Conservation (phyloP, 2,329 filamentous ascomycete genomes). For the Rutstroemia sp. region DNA sequence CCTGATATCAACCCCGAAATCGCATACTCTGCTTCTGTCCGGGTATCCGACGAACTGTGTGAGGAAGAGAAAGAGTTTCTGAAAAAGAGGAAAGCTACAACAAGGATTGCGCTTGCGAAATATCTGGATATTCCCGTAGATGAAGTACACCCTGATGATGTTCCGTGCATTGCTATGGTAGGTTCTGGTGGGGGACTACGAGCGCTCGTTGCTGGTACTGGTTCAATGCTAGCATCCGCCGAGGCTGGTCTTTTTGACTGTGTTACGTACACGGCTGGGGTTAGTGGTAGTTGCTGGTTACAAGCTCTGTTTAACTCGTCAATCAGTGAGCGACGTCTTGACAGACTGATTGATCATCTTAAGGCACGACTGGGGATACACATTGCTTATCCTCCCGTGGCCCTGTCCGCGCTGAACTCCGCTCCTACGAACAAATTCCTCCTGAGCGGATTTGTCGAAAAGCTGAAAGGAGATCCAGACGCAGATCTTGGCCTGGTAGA, state of each 20-base stretch:
- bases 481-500: slow-evolving; percentile 89
- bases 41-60: slow-evolving; percentile 75
- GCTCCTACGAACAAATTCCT: slow-evolving; percentile 91
- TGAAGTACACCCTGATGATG: slow-evolving; percentile 85
- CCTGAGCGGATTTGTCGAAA: slow-evolving; percentile 82
- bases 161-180: slow-evolving; percentile 88
- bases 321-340: slow-evolving; percentile 60
- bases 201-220: slow-evolving; percentile 83
- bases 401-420: slow-evolving; percentile 72
- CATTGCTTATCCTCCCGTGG: slow-evolving; percentile 84
- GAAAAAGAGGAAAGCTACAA: slow-evolving; percentile 58
- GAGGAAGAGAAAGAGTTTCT: slow-evolving; percentile 74
- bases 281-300: slow-evolving; percentile 94
- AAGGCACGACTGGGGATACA: slow-evolving; percentile 80
- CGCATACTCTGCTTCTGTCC: slow-evolving; percentile 68
- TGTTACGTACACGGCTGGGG: slow-evolving; percentile 87
- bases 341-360: slow-evolving; percentile 70
- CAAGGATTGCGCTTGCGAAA: slow-evolving; percentile 65
- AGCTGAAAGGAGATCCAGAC: slow-evolving; percentile 72
- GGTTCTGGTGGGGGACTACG: slow-evolving; percentile 87
- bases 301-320: slow-evolving; percentile 83
- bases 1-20: slow-evolving; percentile 82
- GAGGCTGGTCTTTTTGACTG: slow-evolving; percentile 91
- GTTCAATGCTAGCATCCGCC: slow-evolving; percentile 75
- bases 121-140: slow-evolving; percentile 74